Base-by-base conservation (phyloP, 129 eudicot genomes). In the Rutidosis leptorrhynchoides region DNA sequence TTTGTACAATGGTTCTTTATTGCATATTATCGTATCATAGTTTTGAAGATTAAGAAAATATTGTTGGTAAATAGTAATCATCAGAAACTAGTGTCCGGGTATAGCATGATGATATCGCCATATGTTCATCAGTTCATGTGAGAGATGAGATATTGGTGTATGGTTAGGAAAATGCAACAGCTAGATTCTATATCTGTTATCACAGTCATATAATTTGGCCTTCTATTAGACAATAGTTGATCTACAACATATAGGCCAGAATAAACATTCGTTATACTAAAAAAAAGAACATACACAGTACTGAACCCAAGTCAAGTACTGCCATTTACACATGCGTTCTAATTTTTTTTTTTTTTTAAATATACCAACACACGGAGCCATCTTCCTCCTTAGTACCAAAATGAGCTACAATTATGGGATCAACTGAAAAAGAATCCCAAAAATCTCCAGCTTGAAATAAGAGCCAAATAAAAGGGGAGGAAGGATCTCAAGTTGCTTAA, bases 391-490 rank as follows among this genome's bases (percentile, higher is more conserved):
- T 54, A 63, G 52, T 11, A 23, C 67, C 21, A 30, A 61, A 61
- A 22, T 20, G 9, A 19, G 35, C 17, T 29, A 16, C 52, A 46
- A 14, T 16, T 49, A 7, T 1, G 55, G 22, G 10, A 49, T 49
- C 23, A 9, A 49, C 55, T 37, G 16, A 37, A 37, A 10, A 2
- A 12, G 22, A 17, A 49, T 17, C 55, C 22, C 20, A 49, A 49
- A 49, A 10, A 2, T 37, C 16, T 37, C 10, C 55, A 17, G 55
- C 24, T 20, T 9, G 22, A 19, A 35, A 35, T 5, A 16, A 4
- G 10, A 24, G 17, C 55, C 54, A 64, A 42, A 64, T 64, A 46
- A 17, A 49, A 6, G 55, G 55, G 9, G 55, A n/a, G 24, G 55
- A 9, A 49, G 20, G 55, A 37, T 14, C 23, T 16, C 23, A 49